Conservation (phyloP, 129 eudicot genomes). For the Dittrichia graveolens region DNA sequence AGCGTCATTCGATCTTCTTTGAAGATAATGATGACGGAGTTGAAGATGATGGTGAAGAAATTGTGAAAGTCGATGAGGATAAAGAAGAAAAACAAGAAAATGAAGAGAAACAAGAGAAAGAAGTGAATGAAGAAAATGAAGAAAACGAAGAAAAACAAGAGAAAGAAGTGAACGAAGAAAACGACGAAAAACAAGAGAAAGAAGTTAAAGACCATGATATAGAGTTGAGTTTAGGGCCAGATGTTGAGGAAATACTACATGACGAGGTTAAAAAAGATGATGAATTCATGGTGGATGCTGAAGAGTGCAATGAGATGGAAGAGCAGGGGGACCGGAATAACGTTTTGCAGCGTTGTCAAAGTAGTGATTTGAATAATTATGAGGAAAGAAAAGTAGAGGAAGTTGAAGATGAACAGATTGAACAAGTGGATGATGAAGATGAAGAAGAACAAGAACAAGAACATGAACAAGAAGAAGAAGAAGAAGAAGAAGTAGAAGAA, state of each 20-base stretch:
- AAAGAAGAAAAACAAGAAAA: not conserved
- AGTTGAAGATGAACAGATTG: slow-evolving; percentile 39
- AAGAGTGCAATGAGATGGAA: slow-evolving; percentile 38
- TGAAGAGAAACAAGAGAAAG: not conserved
- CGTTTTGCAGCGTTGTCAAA: slow-evolving; percentile 58
- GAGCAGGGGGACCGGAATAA: slow-evolving; percentile 45
- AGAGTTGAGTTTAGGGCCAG: slow-evolving; percentile 58
- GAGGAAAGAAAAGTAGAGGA: slow-evolving; percentile 40
- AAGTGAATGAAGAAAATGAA: slow-evolving; percentile 2
- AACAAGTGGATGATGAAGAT: slow-evolving; percentile 42
- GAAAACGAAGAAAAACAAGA: not conserved
- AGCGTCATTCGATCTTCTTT: slow-evolving; percentile 35
- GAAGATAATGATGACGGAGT: slow-evolving; percentile 33
- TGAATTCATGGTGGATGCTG: slow-evolving; percentile 43
- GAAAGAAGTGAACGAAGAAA: not conserved
- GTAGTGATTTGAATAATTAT: slow-evolving; percentile 34
- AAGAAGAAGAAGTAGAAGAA: slow-evolving; percentile 36
- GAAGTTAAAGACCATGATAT: slow-evolving; percentile 36
- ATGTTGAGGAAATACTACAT: slow-evolving; percentile 33
- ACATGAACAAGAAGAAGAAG: slow-evolving; percentile 41
- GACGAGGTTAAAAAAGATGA: slow-evolving; percentile 46
- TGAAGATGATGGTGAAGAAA: slow-evolving; percentile 37
- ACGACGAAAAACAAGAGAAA: not conserved
- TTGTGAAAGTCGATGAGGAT: slow-evolving; percentile 7
- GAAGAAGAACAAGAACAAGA: slow-evolving; percentile 51